Evolutionary conservation across 192 early-diverging fungal genomes (phyloP), one percentile per base, ranked within the genome.

Genomic region (Entomortierella parvispora): DNA sequence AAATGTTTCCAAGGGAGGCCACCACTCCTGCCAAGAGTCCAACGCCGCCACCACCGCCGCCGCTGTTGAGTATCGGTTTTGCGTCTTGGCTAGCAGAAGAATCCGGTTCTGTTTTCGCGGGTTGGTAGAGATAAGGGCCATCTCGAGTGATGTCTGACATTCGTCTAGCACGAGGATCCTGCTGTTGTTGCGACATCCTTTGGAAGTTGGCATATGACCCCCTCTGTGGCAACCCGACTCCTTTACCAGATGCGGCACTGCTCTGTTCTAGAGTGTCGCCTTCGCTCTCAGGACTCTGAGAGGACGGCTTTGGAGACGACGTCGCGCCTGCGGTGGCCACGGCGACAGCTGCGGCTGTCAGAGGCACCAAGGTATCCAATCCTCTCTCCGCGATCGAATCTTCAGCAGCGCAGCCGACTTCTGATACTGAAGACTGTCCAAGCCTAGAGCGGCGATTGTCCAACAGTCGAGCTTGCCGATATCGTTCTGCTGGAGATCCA

Each of bases 91-190:
- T 15, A 14, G 22, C 9, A 33, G 47, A 42, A 14, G 17, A 26
- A 17, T 61, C 37, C 18, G 20, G 32, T 14, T 58, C 61, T 3
- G 55, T 60, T 40, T 58, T 71, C 10, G 37, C 11, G 2, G 54
- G 42, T n/a, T 62, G 31, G 48, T 64, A 77, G 2, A 77, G 47
- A 44, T 77, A 77, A 14, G 74, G 74, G 26, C 74, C 74, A 68
- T 77, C 74, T 5, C 61, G 51, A n/a, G 45, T 62, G 48, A 77
- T 62, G 45, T 77, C 74, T 17, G 74, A 77, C 74, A 77, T 77
- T 4, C 74, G 60, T 48, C 74, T 68, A 1, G 74, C 64, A 33
- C 74, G 33, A 31, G 66, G 74, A 23, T 77, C 74, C 0, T 26
- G 22, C 17, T 49, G 63, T 28, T 77, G 74, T 32, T 77, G 74